Evolutionary conservation across 2,329 filamentous ascomycete species (phyloP), one percentile per base, ranked within the genome.

Genomic region (Penicillium decumbens): DNA sequence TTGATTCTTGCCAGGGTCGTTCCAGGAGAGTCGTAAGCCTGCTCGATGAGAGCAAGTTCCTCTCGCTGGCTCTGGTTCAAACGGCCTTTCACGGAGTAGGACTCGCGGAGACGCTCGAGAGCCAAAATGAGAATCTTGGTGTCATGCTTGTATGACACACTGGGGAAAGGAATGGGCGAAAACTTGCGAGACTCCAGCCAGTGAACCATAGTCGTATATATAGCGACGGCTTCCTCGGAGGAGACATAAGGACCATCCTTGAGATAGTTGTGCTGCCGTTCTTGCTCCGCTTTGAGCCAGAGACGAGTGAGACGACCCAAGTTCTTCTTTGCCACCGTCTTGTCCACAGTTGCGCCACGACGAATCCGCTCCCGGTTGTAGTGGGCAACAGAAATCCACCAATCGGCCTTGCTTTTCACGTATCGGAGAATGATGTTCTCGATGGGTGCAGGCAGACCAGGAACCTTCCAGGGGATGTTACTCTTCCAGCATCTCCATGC

Each of bases 401-500:
- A 98, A 69, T 98, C 93, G 15, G 93, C 93, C 78, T 98, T 98
- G 60, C 90, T 92, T 78, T 98, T 98, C 62, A 98, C 95, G 63
- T 98, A 98, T 64, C 93, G 88, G 54, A 98, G 78, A 64, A 98
- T 98, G 62, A 98, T 95, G 66, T 97, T 98, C 73, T 98, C 93
- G 56, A 98, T 97, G 0, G 93, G 92, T 12, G 95, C 95, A 35
- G 93, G 93, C 53, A 98, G 74, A 32, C 93, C 95, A 44, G 93
- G 93, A 2, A 98, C 93, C 76, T 98, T 98, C 93, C 93, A 98
- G 0, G 93, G 93, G 60, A 98, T 98, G 66, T 98, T 98, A 74
- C 91, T 96, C 84, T 98, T 98, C 93, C 93, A 98, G 76, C 93
- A 98, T 75, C 93, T 83, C 93, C 93, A 98, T 12, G 93, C 93